Conservation (phyloP, 1,284 basidiomycete genomes). For the Puccinia polysora region DNA sequence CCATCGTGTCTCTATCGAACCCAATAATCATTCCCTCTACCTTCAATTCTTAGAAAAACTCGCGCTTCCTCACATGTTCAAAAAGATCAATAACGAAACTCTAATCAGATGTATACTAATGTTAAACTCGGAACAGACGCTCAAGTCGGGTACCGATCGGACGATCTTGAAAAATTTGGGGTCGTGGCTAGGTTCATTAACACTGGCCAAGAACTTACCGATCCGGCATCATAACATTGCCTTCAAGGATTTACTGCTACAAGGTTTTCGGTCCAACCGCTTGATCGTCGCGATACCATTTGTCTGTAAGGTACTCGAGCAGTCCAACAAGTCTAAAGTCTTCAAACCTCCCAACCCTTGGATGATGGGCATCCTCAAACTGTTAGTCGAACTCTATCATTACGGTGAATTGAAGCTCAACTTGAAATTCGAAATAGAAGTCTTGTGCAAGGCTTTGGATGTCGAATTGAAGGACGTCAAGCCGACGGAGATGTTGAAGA, state of each 20-base stretch:
- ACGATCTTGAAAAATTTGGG: conserved; percentile 87
- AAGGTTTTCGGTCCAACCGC: conserved; percentile 88
- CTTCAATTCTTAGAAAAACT: conserved; percentile 85
- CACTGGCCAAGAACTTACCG: conserved; percentile 82
- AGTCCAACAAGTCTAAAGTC: conserved; percentile 78
- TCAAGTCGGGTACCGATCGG: conserved; percentile 85
- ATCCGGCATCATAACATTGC: conserved; percentile 89
- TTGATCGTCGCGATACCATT: conserved; percentile 95
- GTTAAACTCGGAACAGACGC: conserved; percentile 85
- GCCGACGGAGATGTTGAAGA: conserved; percentile 71
- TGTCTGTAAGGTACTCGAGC: conserved; percentile 93
- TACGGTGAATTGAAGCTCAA: conserved; percentile 94
- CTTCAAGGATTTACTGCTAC: conserved; percentile 90
- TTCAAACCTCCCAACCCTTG: conserved; percentile 97
- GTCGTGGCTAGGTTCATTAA: conserved; percentile 89
- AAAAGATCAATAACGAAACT: conserved; percentile 84
- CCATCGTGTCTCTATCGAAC: conserved; percentile 89
- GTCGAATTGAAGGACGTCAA: conserved; percentile 82
- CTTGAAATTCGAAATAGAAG: conserved; percentile 97
- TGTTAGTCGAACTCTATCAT: conserved; percentile 92
- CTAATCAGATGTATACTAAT: conserved; percentile 76
- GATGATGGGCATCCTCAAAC: conserved; percentile 87
- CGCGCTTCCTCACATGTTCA: conserved; percentile 61
- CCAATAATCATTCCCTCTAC: conserved; percentile 94
- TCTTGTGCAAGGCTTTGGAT: conserved; percentile 84